phyloP scores from a whole-genome alignment of 257 asterid species.

The Solanum peruvianum region DNA sequence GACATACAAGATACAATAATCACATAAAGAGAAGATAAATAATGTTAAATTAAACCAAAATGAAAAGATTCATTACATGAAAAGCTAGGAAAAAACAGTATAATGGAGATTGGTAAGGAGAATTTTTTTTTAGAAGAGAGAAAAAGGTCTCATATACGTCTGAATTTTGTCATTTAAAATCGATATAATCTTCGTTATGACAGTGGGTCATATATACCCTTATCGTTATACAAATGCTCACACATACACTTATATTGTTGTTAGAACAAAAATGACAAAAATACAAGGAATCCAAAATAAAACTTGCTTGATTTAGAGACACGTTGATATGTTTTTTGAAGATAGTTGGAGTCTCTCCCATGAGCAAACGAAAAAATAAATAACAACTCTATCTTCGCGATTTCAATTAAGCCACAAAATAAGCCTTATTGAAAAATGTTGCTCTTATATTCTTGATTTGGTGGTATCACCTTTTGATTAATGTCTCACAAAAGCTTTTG shows the following conservation, averaged over 20 bases:
- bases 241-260: neutral
- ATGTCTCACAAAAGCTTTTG: neutral
- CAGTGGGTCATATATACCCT: rapidly evolving
- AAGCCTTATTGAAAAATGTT: neutral
- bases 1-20: too few relatives aligned
- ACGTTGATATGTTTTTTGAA: neutral
- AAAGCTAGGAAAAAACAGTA: too few relatives aligned
- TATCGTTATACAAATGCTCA: too few relatives aligned
- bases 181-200: neutral
- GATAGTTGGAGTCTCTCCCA: neutral
- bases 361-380: neutral
- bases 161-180: too few relatives aligned
- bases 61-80: too few relatives aligned
- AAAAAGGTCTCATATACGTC: too few relatives aligned
- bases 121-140: too few relatives aligned
- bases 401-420: neutral
- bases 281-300: neutral
- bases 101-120: too few relatives aligned
- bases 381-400: neutral
- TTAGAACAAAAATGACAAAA: neutral
- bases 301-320: neutral
- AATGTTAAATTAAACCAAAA: too few relatives aligned
- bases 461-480: neutral
- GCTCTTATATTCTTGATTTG: neutral
- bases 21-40: too few relatives aligned